Conservation (phyloP, 768 basidiomycete species). For the Sarcomyxa edulis region DNA sequence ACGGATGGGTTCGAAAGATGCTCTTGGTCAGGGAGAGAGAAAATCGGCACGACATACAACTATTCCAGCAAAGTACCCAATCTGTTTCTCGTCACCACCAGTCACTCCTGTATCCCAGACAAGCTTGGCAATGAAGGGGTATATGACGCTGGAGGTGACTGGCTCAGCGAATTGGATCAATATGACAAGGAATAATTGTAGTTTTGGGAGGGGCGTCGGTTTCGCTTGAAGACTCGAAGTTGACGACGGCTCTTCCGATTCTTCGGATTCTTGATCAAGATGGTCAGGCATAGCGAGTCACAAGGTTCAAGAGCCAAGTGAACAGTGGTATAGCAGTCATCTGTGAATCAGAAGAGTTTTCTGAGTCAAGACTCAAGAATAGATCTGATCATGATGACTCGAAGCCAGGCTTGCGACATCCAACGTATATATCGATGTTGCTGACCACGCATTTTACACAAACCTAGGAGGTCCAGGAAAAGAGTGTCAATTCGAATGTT, state of each 20-base stretch:
- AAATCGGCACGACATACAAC: conserved; percentile 14
- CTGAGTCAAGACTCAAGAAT: too few relatives aligned
- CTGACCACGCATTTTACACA: too few relatives aligned
- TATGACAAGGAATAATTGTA: conserved; percentile 8
- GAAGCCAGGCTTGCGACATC: too few relatives aligned
- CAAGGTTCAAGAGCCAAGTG: too few relatives aligned
- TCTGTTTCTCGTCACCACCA: conserved; percentile 19
- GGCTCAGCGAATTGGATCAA: conserved; percentile 36
- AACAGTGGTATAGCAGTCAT: too few relatives aligned
- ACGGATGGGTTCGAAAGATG: background rate
- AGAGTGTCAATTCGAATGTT: too few relatives aligned
- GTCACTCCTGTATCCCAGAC: conserved; percentile 22
- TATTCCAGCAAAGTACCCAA: conserved; percentile 25
- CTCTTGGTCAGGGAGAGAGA: background rate
- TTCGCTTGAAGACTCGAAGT: background rate
- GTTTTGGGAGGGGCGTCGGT: conserved; percentile 11
- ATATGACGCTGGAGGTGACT: conserved; percentile 44
- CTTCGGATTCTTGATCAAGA: too few relatives aligned
- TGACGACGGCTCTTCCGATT: conserved; percentile 5
- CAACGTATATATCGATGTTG: too few relatives aligned
- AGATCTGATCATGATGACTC: too few relatives aligned
- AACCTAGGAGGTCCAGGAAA: too few relatives aligned
- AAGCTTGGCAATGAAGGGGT: conserved; percentile 34
- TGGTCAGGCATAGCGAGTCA: too few relatives aligned
- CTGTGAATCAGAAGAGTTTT: too few relatives aligned